phyloP scores from a whole-genome alignment of 2,329 filamentous ascomycete genomes.

The Dactylellina haptotyla region DNA sequence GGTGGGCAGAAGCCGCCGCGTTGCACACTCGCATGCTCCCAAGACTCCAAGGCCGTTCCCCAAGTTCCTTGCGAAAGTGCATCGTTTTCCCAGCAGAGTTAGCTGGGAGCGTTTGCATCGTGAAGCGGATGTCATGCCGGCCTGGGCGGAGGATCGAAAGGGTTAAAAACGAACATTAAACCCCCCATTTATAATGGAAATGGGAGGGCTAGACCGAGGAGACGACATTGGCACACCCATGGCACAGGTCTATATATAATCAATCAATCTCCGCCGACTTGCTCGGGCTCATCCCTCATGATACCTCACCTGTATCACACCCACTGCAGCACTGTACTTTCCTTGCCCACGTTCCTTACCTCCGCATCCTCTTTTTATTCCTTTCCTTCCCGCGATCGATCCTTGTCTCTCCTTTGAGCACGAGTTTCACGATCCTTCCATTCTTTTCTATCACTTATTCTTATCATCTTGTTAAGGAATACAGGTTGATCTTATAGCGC shows the following conservation, averaged over 20 bases:
- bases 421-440: background rate
- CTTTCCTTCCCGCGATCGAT: conserved; percentile 1
- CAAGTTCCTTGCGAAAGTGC: too few relatives aligned
- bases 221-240: too few relatives aligned
- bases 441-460: conserved; percentile 17
- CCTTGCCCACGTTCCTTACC: conserved; percentile 4
- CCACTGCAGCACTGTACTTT: too few relatives aligned
- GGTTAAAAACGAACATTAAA: background rate
- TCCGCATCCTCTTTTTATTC: conserved; percentile 10
- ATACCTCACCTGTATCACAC: conserved; percentile 27
- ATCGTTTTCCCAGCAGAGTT: too few relatives aligned
- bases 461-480: background rate
- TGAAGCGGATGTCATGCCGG: too few relatives aligned
- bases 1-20: background rate
- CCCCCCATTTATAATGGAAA: background rate
- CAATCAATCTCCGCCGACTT: conserved; percentile 3
- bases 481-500: too few relatives aligned
- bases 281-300: conserved; percentile 18
- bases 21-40: conserved; percentile 5
- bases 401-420: background rate
- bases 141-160: too few relatives aligned
- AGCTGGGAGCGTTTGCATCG: too few relatives aligned
- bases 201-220: conserved; percentile 30
- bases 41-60: too few relatives aligned
- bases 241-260: conserved; percentile 35